Evolutionary conservation across 352 stramenopile genomes (phyloP).

Genomic region (Pythium biforme): DNA sequence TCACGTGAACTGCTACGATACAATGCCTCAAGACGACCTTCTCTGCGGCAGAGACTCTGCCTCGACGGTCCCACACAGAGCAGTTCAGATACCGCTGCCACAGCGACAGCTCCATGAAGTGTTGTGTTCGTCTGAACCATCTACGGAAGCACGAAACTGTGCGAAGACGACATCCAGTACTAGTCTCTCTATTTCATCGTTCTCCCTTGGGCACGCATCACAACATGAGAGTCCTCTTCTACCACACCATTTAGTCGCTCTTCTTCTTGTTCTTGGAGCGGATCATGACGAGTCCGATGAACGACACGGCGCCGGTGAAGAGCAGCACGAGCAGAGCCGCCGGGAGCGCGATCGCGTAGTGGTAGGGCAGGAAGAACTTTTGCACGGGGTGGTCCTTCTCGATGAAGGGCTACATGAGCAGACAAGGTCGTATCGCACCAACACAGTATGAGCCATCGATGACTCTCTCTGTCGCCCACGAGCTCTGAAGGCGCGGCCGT

Average conservation of each 20-base stretch:
- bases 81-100: no score
- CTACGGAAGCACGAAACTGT: no score
- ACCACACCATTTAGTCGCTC: constrained; percentile 10
- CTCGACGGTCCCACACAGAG: no score
- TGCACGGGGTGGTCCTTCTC: constrained; percentile 77
- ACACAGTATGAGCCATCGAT: not conserved
- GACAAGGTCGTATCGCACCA: not conserved
- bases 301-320: constrained; percentile 79
- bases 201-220: not conserved
- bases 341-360: constrained; percentile 88
- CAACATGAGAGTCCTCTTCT: not conserved
- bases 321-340: constrained; percentile 83
- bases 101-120: no score
- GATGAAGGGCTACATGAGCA: constrained; percentile 74
- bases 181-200: not conserved
- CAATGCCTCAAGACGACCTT: no score
- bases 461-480: not conserved
- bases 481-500: constrained; percentile 4
- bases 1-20: no score
- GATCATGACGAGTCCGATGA: constrained; percentile 90
- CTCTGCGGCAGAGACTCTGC: no score
- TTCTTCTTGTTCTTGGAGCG: constrained; percentile 83
- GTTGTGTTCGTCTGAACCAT: no score
- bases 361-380: constrained; percentile 84
- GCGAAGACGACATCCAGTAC: not conserved